Conservation (phyloP, 2,329 filamentous ascomycete species). For the Verticillium albo-atrum region DNA sequence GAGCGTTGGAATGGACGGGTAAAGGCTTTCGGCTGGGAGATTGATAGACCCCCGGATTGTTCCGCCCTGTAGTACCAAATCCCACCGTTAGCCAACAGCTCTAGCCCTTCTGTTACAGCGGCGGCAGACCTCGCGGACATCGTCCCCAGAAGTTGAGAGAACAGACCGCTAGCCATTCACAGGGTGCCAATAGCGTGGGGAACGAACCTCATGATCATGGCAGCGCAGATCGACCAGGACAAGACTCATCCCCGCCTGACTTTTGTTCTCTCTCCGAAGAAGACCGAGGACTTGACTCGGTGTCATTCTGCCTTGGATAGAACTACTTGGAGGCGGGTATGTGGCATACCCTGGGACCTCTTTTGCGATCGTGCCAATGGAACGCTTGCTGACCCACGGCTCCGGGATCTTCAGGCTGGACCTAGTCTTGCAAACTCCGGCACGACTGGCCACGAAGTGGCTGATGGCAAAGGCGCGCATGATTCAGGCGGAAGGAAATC, state of each 20-base stretch:
- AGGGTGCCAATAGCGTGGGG: not conserved
- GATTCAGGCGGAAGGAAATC: too few species aligned
- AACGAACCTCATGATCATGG: conserved; percentile 36
- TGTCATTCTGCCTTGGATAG: conserved; percentile 18
- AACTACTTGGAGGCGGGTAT: conserved; percentile 29
- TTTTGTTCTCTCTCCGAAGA: conserved; percentile 19
- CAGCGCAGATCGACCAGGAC: conserved; percentile 42
- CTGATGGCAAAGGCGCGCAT: too few species aligned
- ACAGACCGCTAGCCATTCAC: too few species aligned
- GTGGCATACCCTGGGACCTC: conserved; percentile 31
- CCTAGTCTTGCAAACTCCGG: too few species aligned
- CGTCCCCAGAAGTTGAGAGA: too few species aligned
- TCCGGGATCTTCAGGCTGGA: too few species aligned
- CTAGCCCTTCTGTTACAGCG: too few species aligned
- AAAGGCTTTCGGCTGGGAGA: conserved; percentile 42
- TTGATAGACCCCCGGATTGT: conserved; percentile 51
- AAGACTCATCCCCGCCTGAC: conserved; percentile 22
- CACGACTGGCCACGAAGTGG: too few species aligned
- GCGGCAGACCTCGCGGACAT: too few species aligned
- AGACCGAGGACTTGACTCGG: conserved; percentile 29
- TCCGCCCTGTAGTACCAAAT: conserved; percentile 38
- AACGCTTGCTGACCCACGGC: too few species aligned
- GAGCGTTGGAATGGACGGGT: conserved; percentile 33
- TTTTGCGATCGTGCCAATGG: not conserved
- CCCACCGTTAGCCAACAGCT: too few species aligned